A percentile compares a stretch with the other conserved stretches of the same genome.
Conservation (phyloP, 345 rosid species). For the Sonneratia caseolaris region DNA sequence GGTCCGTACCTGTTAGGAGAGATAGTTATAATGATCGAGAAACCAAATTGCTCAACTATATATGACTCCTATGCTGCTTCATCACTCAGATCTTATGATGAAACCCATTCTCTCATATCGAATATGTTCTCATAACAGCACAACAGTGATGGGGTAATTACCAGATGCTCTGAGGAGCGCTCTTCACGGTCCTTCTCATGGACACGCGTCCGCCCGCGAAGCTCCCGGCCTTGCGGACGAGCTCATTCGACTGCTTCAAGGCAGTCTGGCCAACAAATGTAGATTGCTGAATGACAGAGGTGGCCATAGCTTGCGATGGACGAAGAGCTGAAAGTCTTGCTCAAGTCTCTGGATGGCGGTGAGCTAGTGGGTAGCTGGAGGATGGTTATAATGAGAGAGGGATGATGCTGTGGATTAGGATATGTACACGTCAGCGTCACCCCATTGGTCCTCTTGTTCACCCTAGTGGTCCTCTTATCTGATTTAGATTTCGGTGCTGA, state of each 20-base stretch:
- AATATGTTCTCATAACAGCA: no score
- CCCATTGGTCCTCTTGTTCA: conserved; percentile 12
- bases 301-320: conserved; percentile 41
- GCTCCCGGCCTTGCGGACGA: conserved; percentile 56
- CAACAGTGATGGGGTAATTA: conserved; percentile 11
- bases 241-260: conserved; percentile 59
- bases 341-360: background rate
- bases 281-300: conserved; percentile 75
- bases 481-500: conserved; percentile 12
- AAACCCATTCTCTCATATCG: no score
- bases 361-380: background rate
- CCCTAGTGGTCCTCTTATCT: conserved; percentile 12
- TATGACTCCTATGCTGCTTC: no score
- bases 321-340: background rate
- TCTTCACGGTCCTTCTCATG: conserved; percentile 81
- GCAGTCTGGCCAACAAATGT: conserved; percentile 73
- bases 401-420: conserved; percentile 12
- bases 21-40: no score
- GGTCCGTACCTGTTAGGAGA: no score
- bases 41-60: no score
- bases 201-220: conserved; percentile 50
- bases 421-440: conserved; percentile 13
- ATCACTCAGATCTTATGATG: no score
- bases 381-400: conserved; percentile 8
- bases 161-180: conserved; percentile 85